phyloP scores from a whole-genome alignment of 108 stramenopile species.

The Mediolabrus comicus region DNA sequence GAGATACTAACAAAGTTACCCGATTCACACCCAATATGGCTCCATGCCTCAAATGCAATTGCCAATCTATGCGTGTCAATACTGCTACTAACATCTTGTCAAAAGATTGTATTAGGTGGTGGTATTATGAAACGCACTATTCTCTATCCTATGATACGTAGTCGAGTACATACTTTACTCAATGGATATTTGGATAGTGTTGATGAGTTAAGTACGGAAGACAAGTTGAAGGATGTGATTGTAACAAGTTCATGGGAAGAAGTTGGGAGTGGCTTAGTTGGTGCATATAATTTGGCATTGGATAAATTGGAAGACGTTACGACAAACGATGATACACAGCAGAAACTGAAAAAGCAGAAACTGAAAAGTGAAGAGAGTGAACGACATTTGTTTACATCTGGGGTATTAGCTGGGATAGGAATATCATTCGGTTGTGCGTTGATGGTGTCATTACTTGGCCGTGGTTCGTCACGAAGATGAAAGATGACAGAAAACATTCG shows the following conservation, averaged over 20 bases:
- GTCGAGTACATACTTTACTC: constrained; percentile 60
- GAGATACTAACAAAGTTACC: constrained; percentile 51
- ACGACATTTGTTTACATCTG: not conserved
- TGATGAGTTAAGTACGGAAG: constrained; percentile 21
- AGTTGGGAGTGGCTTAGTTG: constrained; percentile 33
- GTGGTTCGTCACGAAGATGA: not conserved
- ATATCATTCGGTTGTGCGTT: constrained; percentile 12
- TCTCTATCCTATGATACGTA: constrained; percentile 66
- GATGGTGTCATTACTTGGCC: not conserved
- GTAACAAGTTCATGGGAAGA: constrained; percentile 21
- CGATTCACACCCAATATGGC: constrained; percentile 87
- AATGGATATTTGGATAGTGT: constrained; percentile 90
- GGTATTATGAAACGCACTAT: constrained; percentile 86
- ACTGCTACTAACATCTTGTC: constrained; percentile 74
- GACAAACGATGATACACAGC: too few relatives aligned
- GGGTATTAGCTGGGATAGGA: constrained; percentile 14
- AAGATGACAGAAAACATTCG: not conserved
- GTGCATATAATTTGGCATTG: constrained; percentile 34
- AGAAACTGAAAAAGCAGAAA: not conserved
- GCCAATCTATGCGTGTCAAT: constrained; percentile 89
- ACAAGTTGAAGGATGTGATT: constrained; percentile 27
- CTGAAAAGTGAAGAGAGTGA: not conserved
- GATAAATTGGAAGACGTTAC: constrained; percentile 8
- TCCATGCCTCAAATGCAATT: constrained; percentile 89
- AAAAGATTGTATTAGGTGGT: constrained; percentile 92